These are phyloP conservation scores for Podospora australis DNA, from an alignment of 495 filamentous ascomycete species.

Conservation along the genomic window DNA sequence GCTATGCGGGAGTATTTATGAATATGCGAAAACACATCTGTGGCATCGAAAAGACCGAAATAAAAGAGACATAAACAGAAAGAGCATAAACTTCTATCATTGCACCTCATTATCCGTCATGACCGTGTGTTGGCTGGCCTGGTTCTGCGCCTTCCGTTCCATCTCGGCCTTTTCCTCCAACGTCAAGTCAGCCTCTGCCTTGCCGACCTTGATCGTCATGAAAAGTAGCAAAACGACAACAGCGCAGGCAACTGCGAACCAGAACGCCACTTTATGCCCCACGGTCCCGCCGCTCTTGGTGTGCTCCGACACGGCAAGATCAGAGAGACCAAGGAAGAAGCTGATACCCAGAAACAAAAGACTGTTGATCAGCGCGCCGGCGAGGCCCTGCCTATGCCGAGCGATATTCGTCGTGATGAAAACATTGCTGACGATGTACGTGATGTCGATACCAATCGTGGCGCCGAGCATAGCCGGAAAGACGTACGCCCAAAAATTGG, in stretches of 20 bases:
- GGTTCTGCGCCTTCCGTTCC: neutral
- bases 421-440: slow-evolving; percentile 76
- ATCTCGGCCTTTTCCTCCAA: slow-evolving; percentile 18
- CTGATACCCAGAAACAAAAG: slow-evolving; percentile 74
- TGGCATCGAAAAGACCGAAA: too few species aligned
- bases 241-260: slow-evolving; percentile 58
- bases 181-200: slow-evolving; percentile 61
- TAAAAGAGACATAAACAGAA: too few species aligned
- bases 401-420: slow-evolving; percentile 76
- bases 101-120: neutral
- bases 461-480: slow-evolving; percentile 79
- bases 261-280: slow-evolving; percentile 61
- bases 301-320: slow-evolving; percentile 53
- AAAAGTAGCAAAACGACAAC: slow-evolving; percentile 49
- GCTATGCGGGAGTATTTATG: too few species aligned
- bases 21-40: too few species aligned
- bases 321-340: slow-evolving; percentile 69
- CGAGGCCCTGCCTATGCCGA: slow-evolving; percentile 62
- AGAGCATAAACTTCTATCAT: too few species aligned
- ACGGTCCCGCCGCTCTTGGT: slow-evolving; percentile 34
- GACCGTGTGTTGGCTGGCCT: neutral
- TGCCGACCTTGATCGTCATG: slow-evolving; percentile 56
- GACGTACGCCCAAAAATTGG: slow-evolving; percentile 56
- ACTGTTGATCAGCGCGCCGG: slow-evolving; percentile 55
- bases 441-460: slow-evolving; percentile 78